Percentiles rank a stretch among this genome's conserved stretches.
phyloP scores from a whole-genome alignment of 2,329 filamentous ascomycete genomes.

The Claviceps pusilla region DNA sequence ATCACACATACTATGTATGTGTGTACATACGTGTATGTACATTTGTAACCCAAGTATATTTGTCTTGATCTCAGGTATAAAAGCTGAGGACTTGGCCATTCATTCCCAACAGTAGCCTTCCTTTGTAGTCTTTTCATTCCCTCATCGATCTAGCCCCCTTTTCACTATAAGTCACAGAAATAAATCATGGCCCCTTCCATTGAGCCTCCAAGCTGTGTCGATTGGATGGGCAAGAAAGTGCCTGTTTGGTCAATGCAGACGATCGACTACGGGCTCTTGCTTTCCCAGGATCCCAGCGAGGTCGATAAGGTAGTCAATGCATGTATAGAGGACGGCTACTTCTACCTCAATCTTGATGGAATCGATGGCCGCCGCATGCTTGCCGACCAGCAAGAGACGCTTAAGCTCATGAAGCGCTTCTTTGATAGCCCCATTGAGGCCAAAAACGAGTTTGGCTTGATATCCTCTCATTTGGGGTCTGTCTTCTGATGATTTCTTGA shows the following conservation, averaged over 20 bases:
- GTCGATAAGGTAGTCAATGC: constrained; percentile 34
- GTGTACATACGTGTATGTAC: neutral
- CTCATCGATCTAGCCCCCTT: neutral
- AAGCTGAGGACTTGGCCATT: neutral
- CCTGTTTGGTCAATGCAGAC: constrained; percentile 38
- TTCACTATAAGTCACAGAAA: neutral
- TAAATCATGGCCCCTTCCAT: constrained; percentile 22
- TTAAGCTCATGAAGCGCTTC: constrained; percentile 41
- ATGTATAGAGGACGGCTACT: constrained; percentile 38
- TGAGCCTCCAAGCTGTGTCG: constrained; percentile 28
- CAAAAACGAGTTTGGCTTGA: constrained; percentile 41
- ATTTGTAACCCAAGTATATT: neutral
- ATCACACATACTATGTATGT: neutral
- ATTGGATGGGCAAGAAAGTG: constrained; percentile 33
- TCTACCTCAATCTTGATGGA: constrained; percentile 37
- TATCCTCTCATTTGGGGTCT: constrained; percentile 37
- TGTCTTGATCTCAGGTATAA: neutral
- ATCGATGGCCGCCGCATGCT: constrained; percentile 39
- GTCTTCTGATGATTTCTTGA: constrained; percentile 5
- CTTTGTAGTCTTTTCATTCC: neutral
- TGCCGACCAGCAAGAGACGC: constrained; percentile 34
- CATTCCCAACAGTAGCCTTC: neutral
- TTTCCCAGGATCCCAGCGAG: constrained; percentile 39
- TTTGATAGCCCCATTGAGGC: constrained; percentile 36
- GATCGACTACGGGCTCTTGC: constrained; percentile 34